Conservation (phyloP, 257 asterid genomes). For the Perilla frutescens region DNA sequence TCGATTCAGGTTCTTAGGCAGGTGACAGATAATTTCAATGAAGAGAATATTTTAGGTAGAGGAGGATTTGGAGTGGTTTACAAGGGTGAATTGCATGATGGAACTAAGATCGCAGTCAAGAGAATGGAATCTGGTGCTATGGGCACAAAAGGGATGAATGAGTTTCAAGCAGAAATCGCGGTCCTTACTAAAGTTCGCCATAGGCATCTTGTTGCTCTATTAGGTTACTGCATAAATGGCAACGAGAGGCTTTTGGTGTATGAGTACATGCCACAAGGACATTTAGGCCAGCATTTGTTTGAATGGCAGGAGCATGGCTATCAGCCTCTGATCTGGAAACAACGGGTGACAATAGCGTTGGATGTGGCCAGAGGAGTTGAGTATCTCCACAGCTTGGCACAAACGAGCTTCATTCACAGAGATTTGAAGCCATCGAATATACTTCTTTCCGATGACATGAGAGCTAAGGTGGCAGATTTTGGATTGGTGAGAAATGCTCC, state of each 20-base stretch:
- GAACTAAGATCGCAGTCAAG: constrained; percentile 95
- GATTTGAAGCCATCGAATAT: constrained; percentile 91
- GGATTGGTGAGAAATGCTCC: constrained; percentile 94
- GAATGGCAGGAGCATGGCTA: constrained; percentile 69
- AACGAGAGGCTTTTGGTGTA: constrained; percentile 92
- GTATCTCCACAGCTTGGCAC: constrained; percentile 95
- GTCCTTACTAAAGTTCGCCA: constrained; percentile 95
- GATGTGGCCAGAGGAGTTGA: constrained; percentile 97
- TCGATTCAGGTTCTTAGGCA: constrained; percentile 82
- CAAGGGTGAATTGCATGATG: constrained; percentile 89
- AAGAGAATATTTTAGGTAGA: constrained; percentile 71
- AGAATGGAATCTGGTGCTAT: constrained; percentile 90
- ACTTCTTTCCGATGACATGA: constrained; percentile 88
- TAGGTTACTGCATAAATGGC: constrained; percentile 87
- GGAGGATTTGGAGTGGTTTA: constrained; percentile 95
- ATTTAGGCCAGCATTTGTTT: constrained; percentile 84
- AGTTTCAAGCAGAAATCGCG: constrained; percentile 91
- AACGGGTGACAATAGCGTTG: constrained; percentile 81
- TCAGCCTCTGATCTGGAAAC: constrained; percentile 79
- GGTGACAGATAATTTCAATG: constrained; percentile 81
- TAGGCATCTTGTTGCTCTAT: constrained; percentile 92
- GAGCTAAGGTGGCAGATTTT: constrained; percentile 98
- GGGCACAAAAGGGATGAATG: constrained; percentile 93
- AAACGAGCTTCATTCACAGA: constrained; percentile 89
- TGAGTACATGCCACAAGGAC: constrained; percentile 95